Percentiles rank a stretch among this genome's conserved stretches.
These are phyloP conservation scores for Mercurialis annua DNA, from an alignment of 345 rosid species.

Conservation along the genomic window DNA sequence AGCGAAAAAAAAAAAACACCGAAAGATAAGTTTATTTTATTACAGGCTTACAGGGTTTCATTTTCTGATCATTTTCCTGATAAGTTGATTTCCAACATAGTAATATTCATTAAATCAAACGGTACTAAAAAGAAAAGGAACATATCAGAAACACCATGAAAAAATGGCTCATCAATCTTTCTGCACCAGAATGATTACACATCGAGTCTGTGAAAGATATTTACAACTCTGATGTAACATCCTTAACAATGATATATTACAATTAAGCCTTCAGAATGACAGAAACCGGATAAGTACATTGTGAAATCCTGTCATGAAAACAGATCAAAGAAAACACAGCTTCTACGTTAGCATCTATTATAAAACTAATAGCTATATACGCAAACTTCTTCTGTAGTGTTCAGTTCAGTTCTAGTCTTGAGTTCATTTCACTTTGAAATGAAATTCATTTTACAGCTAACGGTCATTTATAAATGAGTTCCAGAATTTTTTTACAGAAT, in stretches of 20 bases:
- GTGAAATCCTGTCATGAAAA: constrained; percentile 3
- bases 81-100: neutral
- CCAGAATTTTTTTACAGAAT: too few relatives aligned
- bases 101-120: neutral
- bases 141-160: neutral
- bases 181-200: constrained; percentile 1
- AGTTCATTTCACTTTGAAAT: too few relatives aligned
- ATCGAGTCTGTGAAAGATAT: neutral
- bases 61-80: neutral
- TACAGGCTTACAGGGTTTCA: neutral
- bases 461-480: too few relatives aligned
- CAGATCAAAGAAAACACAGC: constrained; percentile 1
- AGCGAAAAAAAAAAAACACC: too few relatives aligned
- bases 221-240: neutral
- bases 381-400: too few relatives aligned
- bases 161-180: neutral
- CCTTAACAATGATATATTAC: constrained; percentile 1
- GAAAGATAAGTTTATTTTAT: too few relatives aligned
- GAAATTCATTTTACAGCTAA: too few relatives aligned
- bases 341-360: neutral
- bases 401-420: too few relatives aligned
- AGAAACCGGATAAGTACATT: neutral
- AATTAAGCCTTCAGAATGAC: constrained; percentile 10
- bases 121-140: neutral
- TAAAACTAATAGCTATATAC: neutral